Base-by-base conservation (phyloP, 2,329 filamentous ascomycete genomes). In the Simplicillium sp. region DNA sequence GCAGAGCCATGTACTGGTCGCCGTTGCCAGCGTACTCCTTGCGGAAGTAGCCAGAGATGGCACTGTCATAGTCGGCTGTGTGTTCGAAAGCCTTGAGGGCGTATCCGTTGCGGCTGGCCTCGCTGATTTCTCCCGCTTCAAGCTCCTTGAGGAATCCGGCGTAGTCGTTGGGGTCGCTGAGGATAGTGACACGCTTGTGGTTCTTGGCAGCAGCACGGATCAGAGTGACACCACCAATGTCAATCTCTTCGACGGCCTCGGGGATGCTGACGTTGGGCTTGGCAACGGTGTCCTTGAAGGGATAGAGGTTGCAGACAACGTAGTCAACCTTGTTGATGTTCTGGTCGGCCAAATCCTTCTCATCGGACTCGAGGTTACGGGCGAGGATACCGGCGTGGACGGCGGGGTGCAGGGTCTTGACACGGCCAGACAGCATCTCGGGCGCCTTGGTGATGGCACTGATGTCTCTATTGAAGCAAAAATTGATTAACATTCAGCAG, bases 31-130 rank as follows among this genome's bases (percentile, higher is more conserved):
- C 88, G 59, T 97, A 98, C 68, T 94, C 83, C 74, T 94, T 90
- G 60, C 92, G 84, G 80, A 98, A 98, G 73, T 95, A 98, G 56
- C 86, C 86, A 29, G 90, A 84, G 60, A 98, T 98, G 53, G 92
- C 87, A 34, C 80, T 77, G 61, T 98, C 92, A 64, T 98, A 98
- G 63, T 95, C 88, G 49, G 92, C 88, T 32, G 92, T 98, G 67
- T 97, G 92, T 68, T 95, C 87, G 59, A 98, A 98, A 13, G 92
- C 92, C 76, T 98, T 98, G 55, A 97, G 78, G 18, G 92, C 90
- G 59, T 95, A 96, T 43, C 79, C 71, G 62, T 94, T 88, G 52
- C 89, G 82, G 71, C 81, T 94, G 45, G 78, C 72, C 60, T 94
- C 86, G 41, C 84, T 81, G 55, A 98, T 82, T 61, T 90, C 86